Evolutionary conservation across 2,329 filamentous ascomycete genomes (phyloP).

Genomic region (Gaeumannomyces tritici): DNA sequence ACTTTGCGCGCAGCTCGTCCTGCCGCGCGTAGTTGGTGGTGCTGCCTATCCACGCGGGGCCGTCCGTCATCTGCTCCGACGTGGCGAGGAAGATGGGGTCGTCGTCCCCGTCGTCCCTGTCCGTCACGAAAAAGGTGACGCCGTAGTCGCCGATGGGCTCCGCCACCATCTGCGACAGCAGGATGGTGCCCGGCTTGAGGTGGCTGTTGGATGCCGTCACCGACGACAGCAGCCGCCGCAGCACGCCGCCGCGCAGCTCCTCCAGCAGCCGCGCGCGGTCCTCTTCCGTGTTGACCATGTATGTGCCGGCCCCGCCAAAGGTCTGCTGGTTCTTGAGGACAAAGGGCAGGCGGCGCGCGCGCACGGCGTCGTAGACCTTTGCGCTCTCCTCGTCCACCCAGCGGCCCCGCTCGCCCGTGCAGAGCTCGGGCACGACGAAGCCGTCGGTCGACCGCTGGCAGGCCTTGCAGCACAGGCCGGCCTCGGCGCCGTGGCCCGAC

Average conservation of each 20-base stretch:
- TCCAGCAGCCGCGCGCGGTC: conserved; percentile 15
- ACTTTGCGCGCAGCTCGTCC: conserved; percentile 16
- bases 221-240: conserved; percentile 19
- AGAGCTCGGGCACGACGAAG: conserved; percentile 11
- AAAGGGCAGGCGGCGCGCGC: conserved; percentile 18
- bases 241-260: conserved; percentile 15
- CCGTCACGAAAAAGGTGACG: conserved; percentile 23
- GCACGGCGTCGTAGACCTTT: conserved; percentile 15
- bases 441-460: conserved; percentile 1
- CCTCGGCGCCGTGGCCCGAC: conserved; percentile 8
- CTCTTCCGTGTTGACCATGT: conserved; percentile 16
- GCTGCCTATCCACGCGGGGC: conserved; percentile 22
- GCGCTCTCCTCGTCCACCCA: conserved; percentile 20
- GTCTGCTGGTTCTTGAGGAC: conserved; percentile 27
- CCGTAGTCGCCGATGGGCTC: conserved; percentile 21
- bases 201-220: conserved; percentile 20
- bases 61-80: conserved; percentile 23
- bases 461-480: conserved; percentile 1
- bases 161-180: conserved; percentile 21
- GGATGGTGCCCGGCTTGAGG: conserved; percentile 19
- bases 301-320: conserved; percentile 25
- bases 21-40: conserved; percentile 22
- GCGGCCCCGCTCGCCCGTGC: conserved; percentile 14
- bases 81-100: conserved; percentile 20
- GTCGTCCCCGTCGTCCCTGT: conserved; percentile 6